Evolutionary conservation across 1,284 basidiomycete genomes (phyloP).

Genomic region (Moniliophthora roreri): DNA sequence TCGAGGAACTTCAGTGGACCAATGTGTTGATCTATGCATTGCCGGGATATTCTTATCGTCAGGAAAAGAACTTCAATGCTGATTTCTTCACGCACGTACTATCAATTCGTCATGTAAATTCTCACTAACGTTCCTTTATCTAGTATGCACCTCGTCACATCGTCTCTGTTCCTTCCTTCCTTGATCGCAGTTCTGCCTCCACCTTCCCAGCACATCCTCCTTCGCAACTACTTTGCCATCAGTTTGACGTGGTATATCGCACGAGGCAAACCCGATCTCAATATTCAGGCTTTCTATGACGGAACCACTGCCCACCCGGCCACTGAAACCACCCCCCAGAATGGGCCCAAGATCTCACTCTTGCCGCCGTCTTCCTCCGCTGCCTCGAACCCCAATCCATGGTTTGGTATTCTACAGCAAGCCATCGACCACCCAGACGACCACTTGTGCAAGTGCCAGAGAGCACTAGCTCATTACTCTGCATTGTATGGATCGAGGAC

Average conservation of each 20-base stretch:
- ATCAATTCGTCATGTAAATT: not conserved
- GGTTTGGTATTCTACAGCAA: conserved; percentile 10
- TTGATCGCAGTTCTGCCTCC: conserved; percentile 29
- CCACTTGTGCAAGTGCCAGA: conserved; percentile 59
- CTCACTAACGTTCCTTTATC: not conserved
- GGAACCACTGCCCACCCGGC: conserved; percentile 26
- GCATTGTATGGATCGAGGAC: conserved; percentile 44
- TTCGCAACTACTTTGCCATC: conserved; percentile 37
- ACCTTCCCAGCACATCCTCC: conserved; percentile 29
- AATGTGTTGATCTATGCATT: not conserved
- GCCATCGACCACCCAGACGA: conserved; percentile 57
- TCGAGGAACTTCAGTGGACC: conserved; percentile 7
- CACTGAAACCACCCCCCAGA: conserved; percentile 19
- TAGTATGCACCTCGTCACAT: conserved; percentile 46
- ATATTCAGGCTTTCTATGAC: conserved; percentile 38
- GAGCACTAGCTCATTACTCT: conserved; percentile 55
- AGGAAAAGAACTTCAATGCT: conserved; percentile 2
- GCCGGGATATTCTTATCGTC: not conserved
- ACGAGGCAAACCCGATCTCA: conserved; percentile 33
- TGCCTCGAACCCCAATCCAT: conserved; percentile 8
- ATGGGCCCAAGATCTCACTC: conserved; percentile 29
- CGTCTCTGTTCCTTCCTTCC: conserved; percentile 41
- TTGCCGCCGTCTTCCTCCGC: conserved; percentile 21
- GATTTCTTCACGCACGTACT: conserved; percentile 11
- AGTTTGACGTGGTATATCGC: conserved; percentile 36